These are phyloP conservation scores for Podospora bellae-mahoneyi DNA, from an alignment of 495 filamentous ascomycete species.

Conservation along the genomic window DNA sequence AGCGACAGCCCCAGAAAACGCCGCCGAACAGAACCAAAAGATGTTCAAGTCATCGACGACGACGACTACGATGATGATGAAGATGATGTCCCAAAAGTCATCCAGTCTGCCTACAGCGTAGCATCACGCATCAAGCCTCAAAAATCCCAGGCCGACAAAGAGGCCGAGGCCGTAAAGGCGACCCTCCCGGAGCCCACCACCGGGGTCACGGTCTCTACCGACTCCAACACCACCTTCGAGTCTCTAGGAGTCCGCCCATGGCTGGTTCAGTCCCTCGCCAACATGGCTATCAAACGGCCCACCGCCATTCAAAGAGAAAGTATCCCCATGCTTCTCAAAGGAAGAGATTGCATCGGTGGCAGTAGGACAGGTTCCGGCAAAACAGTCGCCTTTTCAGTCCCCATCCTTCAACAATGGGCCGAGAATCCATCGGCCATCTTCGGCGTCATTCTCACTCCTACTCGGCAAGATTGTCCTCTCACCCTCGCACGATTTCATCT, in stretches of 20 bases:
- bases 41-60: slow-evolving; percentile 2
- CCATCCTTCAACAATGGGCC: slow-evolving; percentile 90
- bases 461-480: slow-evolving; percentile 50
- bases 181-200: slow-evolving; percentile 17
- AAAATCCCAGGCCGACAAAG: slow-evolving; percentile 11
- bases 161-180: slow-evolving; percentile 1
- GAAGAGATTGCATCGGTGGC: slow-evolving; percentile 89
- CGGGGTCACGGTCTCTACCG: slow-evolving; percentile 38
- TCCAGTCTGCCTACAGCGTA: slow-evolving; percentile 37
- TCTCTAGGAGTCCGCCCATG: slow-evolving; percentile 75
- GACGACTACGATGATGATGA: slow-evolving; percentile 19
- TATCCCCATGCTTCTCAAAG: slow-evolving; percentile 86
- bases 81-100: slow-evolving; percentile 14
- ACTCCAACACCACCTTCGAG: slow-evolving; percentile 65
- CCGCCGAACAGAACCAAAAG: slow-evolving; percentile 39
- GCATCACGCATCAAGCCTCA: slow-evolving; percentile 49
- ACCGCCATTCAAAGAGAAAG: slow-evolving; percentile 89
- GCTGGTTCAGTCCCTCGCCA: slow-evolving; percentile 78
- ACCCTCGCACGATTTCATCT: background rate
- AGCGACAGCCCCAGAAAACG: slow-evolving; percentile 46
- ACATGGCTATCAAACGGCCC: slow-evolving; percentile 84
- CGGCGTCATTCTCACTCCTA: slow-evolving; percentile 85
- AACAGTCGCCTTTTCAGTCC: slow-evolving; percentile 93
- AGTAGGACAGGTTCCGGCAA: slow-evolving; percentile 97
- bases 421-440: slow-evolving; percentile 89